A percentile compares a stretch with the other conserved stretches of the same genome.
These are phyloP conservation scores for Byssochlamys sp. DNA, from an alignment of 2,329 filamentous ascomycete genomes.

Conservation along the genomic window DNA sequence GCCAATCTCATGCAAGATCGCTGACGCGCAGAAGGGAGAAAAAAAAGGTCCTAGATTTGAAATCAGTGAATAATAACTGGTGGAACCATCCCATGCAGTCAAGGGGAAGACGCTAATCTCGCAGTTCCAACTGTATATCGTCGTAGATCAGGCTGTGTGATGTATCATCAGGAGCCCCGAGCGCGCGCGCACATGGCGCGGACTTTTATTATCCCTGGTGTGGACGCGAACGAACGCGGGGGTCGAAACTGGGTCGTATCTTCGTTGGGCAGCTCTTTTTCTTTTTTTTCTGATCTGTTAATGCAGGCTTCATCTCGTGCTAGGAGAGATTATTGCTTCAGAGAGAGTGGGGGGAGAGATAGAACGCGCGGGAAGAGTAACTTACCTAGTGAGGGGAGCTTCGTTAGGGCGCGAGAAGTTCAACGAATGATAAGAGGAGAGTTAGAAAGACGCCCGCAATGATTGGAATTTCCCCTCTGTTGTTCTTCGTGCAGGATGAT, in stretches of 20 bases:
- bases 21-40: not conserved
- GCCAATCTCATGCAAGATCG: not conserved
- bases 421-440: not conserved
- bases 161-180: not conserved
- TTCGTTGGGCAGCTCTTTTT: not conserved
- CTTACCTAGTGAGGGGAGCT: not conserved
- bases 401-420: not conserved
- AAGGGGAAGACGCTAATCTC: not conserved
- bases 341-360: not conserved
- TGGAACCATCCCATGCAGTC: not conserved
- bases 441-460: not conserved
- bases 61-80: not conserved
- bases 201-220: not conserved
- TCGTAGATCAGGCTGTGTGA: not conserved
- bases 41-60: not conserved
- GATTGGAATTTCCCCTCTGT: not conserved
- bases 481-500: not conserved
- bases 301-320: not conserved
- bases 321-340: not conserved
- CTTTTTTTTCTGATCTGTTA: not conserved
- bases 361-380: not conserved
- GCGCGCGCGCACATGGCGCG: not conserved
- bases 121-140: not conserved
- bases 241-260: not conserved
- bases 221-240: not conserved